Conservation (phyloP, 2,329 filamentous ascomycete genomes). For the Fusarium begoniae region DNA sequence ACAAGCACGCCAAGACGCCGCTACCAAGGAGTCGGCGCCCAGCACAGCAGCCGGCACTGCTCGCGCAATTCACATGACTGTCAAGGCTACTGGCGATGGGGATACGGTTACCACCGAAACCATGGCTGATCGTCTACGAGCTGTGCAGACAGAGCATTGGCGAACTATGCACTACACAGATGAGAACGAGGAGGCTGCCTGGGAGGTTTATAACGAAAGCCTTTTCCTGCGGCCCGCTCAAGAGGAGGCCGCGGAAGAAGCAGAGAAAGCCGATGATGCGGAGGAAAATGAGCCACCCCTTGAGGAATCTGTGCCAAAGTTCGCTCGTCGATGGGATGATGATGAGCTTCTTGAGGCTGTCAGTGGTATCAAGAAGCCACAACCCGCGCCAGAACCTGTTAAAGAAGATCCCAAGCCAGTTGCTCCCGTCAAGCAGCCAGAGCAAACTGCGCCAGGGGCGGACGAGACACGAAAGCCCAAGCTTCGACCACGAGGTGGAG, state of each 20-base stretch:
- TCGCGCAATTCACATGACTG: slow-evolving; percentile 85
- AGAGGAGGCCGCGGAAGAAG: slow-evolving; percentile 22
- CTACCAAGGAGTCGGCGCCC: slow-evolving; percentile 48
- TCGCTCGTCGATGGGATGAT: slow-evolving; percentile 55
- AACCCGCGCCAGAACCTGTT: slow-evolving; percentile 42
- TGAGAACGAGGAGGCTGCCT: slow-evolving; percentile 80
- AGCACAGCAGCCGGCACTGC: slow-evolving; percentile 60
- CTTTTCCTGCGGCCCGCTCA: slow-evolving; percentile 58
- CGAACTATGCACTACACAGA: slow-evolving; percentile 80
- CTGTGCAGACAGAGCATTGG: slow-evolving; percentile 87
- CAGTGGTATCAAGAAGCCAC: slow-evolving; percentile 54
- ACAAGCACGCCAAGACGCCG: slow-evolving; percentile 63
- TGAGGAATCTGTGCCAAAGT: slow-evolving; percentile 50
- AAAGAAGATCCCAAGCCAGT: slow-evolving; percentile 44
- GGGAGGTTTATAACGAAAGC: slow-evolving; percentile 77
- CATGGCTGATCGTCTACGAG: slow-evolving; percentile 78
- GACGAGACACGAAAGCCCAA: slow-evolving; percentile 45
- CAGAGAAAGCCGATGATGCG: slow-evolving; percentile 29
- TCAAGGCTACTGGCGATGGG: slow-evolving; percentile 78
- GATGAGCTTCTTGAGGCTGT: slow-evolving; percentile 57
- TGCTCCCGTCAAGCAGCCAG: slow-evolving; percentile 26
- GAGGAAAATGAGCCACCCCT: slow-evolving; percentile 38
- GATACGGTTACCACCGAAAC: slow-evolving; percentile 73
- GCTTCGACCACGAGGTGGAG: slow-evolving; percentile 40
- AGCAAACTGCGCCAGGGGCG: slow-evolving; percentile 17